phyloP scores from a whole-genome alignment of 2,329 filamentous ascomycete species.

The Teratosphaeriaceae sp. region DNA sequence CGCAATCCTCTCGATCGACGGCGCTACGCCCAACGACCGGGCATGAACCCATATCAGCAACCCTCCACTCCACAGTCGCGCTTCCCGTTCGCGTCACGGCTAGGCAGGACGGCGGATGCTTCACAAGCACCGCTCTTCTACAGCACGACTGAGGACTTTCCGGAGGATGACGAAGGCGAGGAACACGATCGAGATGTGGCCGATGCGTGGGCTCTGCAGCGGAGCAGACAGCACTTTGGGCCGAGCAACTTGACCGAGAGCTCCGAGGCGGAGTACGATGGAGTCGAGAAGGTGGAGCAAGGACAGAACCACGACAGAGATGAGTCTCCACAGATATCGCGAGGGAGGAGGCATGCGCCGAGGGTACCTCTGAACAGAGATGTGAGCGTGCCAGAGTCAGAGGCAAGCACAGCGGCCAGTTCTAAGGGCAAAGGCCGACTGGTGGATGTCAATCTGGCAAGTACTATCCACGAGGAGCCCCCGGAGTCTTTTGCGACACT shows the following conservation, averaged over 20 bases:
- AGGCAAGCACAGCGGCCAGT: constrained; percentile 34
- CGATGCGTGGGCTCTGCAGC: constrained; percentile 88
- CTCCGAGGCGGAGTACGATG: constrained; percentile 69
- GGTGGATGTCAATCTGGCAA: constrained; percentile 81
- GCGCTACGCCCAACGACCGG: constrained; percentile 40
- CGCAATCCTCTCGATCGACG: constrained; percentile 43
- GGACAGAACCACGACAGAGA: constrained; percentile 34
- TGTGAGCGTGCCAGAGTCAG: constrained; percentile 35
- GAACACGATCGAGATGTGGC: constrained; percentile 86
- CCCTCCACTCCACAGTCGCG: constrained; percentile 62
- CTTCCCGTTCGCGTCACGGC: constrained; percentile 77
- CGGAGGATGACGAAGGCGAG: constrained; percentile 88
- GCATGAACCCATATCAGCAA: constrained; percentile 70
- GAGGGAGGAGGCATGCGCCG: constrained; percentile 15
- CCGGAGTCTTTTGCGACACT: constrained; percentile 28
- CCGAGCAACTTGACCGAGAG: constrained; percentile 79
- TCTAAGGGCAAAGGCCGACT: constrained; percentile 59
- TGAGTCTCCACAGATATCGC: constrained; percentile 24
- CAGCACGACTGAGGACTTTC: constrained; percentile 81
- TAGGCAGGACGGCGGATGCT: constrained; percentile 41
- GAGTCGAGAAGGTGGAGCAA: constrained; percentile 35
- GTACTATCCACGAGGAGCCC: constrained; percentile 45
- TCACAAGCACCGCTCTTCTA: constrained; percentile 93
- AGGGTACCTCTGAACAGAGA: constrained; percentile 32
- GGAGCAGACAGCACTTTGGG: constrained; percentile 82